Base-by-base conservation (phyloP, 2,329 filamentous ascomycete species). In the Fusarium sp. region DNA sequence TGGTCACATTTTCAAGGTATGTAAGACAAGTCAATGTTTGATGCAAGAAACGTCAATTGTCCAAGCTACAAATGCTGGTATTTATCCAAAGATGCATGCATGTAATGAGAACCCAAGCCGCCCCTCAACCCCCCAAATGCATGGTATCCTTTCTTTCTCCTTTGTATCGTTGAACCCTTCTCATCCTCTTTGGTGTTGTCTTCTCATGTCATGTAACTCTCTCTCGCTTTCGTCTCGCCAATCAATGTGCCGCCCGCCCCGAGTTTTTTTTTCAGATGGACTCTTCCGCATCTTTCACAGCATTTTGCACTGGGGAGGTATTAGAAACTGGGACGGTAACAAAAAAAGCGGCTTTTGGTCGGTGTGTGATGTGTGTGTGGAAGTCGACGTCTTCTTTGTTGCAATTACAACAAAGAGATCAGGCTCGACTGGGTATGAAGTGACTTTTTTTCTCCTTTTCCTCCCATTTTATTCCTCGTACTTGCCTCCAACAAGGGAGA, bases 381-480 rank as follows among this genome's bases (percentile, higher is more conserved):
- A 2, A 23, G 32, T 30, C 23, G 45, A 50, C 60, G 50, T 37
- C 54, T 61, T 32, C 27, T 37, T 64, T 45, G 56, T 45, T 18
- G 48, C 10, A 13, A 16, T 16, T 16, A 5, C n/a, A 54, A 14
- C 18, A 69, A 41, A 37, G 43, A 13, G 41, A 20, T 37, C 58
- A 35, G 30, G 20, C 59, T 37, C 43, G 32, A 62, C 14, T 27
- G 27, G 35, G 54, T 35, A 37, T 32, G 52, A 64, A 35, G 13
- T 60, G 58, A 39, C 48, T 45, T 16, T n/a, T 27, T 25, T 50
- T 18, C 18, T 10, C 7, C 35, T 32, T 59, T 32, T 37, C 18
- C 64, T 50, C 62, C 11, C 54, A 9, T 70, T 69, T 87, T 87
- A 92, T 81, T 95, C 93, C 81, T 94, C 92, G 80, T 90, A 95